Evolutionary conservation across 768 basidiomycete species (phyloP).

Genomic region (Pleurotus salmoneostramineus): DNA sequence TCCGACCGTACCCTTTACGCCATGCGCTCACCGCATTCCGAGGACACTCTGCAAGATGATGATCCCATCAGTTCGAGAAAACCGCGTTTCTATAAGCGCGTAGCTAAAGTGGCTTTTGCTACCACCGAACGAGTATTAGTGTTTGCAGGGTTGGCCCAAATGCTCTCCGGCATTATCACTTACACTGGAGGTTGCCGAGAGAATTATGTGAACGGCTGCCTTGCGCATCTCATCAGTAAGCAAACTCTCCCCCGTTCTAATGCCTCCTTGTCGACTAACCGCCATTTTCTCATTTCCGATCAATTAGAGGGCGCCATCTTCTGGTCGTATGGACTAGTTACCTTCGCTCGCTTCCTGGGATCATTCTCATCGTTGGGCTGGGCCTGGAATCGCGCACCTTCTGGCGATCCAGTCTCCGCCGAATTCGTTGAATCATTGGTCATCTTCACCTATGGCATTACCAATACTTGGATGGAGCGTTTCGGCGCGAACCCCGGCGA

Average conservation of each 20-base stretch:
- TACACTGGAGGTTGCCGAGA: constrained; percentile 88
- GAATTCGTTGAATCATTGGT: constrained; percentile 77
- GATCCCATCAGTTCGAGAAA: constrained; percentile 10
- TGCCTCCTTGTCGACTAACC: neutral
- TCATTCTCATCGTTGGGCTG: constrained; percentile 84
- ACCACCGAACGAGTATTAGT: constrained; percentile 62
- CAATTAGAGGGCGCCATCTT: constrained; percentile 83
- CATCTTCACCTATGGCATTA: constrained; percentile 85
- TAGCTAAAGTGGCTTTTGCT: constrained; percentile 47
- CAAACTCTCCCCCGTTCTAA: constrained; percentile 9
- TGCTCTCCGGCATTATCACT: constrained; percentile 67
- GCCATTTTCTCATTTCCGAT: constrained; percentile 8
- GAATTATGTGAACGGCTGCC: constrained; percentile 74
- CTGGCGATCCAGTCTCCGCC: constrained; percentile 48
- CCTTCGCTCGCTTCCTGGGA: constrained; percentile 94
- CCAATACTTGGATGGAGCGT: constrained; percentile 97
- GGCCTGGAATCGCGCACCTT: constrained; percentile 86
- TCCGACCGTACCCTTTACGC: constrained; percentile 57
- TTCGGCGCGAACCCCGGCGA: constrained; percentile 79
- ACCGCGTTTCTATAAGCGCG: constrained; percentile 24
- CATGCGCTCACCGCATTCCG: constrained; percentile 47
- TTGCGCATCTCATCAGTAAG: constrained; percentile 88
- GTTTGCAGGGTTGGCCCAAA: constrained; percentile 63
- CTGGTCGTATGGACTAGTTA: constrained; percentile 84
- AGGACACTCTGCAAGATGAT: constrained; percentile 54